Percentiles rank a stretch among this genome's conserved stretches.
phyloP scores from a whole-genome alignment of 1,284 basidiomycete genomes.

The Entoloma clypeatum region DNA sequence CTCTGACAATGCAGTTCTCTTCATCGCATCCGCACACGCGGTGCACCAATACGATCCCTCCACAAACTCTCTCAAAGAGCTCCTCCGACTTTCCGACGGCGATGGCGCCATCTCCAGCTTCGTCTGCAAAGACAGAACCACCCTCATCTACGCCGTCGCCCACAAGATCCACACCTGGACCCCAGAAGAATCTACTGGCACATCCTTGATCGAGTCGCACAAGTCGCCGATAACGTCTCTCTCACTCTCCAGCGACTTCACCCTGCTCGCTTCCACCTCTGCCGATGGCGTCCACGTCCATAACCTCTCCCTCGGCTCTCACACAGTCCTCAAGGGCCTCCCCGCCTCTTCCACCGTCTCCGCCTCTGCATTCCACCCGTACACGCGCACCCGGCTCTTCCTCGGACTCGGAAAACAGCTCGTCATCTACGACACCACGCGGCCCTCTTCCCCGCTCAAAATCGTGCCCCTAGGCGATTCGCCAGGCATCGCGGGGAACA shows the following conservation, averaged over 20 bases:
- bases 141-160: constrained; percentile 44
- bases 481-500: constrained; percentile 39
- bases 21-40: constrained; percentile 41
- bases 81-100: constrained; percentile 34
- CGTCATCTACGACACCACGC: constrained; percentile 58
- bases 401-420: constrained; percentile 51
- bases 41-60: constrained; percentile 53
- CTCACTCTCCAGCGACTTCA: constrained; percentile 55
- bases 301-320: constrained; percentile 50
- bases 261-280: constrained; percentile 55
- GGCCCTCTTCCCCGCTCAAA: constrained; percentile 53
- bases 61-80: constrained; percentile 38
- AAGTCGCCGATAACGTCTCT: constrained; percentile 47
- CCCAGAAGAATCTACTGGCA: constrained; percentile 44
- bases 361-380: constrained; percentile 56
- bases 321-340: constrained; percentile 51
- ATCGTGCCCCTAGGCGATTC: constrained; percentile 45
- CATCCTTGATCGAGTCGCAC: constrained; percentile 61
- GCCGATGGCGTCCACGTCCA: constrained; percentile 51
- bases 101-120: constrained; percentile 36
- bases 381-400: constrained; percentile 54
- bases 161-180: constrained; percentile 59
- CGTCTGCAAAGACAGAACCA: constrained; percentile 42
- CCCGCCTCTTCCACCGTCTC: constrained; percentile 33
- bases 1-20: constrained; percentile 48